phyloP scores from a whole-genome alignment of 108 stramenopile genomes.

The Mayamaea pseudoterrestris region DNA sequence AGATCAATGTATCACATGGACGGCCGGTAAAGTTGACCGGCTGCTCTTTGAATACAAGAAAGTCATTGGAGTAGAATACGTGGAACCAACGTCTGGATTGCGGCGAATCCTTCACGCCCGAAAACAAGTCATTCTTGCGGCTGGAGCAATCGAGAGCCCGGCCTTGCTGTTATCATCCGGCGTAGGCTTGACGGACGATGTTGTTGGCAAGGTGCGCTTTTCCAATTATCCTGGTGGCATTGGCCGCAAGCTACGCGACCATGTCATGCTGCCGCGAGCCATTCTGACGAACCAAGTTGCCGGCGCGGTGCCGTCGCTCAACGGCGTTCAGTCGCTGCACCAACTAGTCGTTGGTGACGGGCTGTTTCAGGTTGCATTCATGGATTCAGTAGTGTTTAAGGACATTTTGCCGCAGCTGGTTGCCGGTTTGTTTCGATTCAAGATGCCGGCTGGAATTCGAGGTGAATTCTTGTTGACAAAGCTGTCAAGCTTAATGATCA shows the following conservation, averaged over 20 bases:
- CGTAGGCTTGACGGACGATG: conserved; percentile 30
- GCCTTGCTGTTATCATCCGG: conserved; percentile 48
- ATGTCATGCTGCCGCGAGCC: conserved; percentile 39
- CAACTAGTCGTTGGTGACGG: conserved; percentile 7
- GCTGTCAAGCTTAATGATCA: neutral
- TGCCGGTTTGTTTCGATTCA: conserved; percentile 7
- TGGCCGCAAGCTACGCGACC: conserved; percentile 38
- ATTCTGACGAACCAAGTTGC: conserved; percentile 10
- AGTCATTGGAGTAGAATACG: conserved; percentile 14
- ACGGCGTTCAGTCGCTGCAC: conserved; percentile 17
- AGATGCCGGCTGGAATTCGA: too few species aligned
- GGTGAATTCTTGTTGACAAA: neutral
- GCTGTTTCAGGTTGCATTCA: conserved; percentile 7
- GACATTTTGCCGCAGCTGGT: neutral
- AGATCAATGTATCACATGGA: conserved; percentile 23
- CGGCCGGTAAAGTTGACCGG: conserved; percentile 56
- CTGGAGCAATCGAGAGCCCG: conserved; percentile 63
- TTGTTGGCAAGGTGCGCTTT: conserved; percentile 48
- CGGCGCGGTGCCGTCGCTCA: conserved; percentile 4
- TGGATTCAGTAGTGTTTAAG: conserved; percentile 2
- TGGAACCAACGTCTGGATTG: conserved; percentile 37
- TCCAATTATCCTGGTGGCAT: conserved; percentile 26
- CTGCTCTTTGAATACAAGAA: conserved; percentile 19
- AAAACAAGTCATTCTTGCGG: conserved; percentile 36
- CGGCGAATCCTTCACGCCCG: conserved; percentile 26